Conservation (phyloP, 306 rosid species). For the Cyamopsis tetragonoloba region DNA sequence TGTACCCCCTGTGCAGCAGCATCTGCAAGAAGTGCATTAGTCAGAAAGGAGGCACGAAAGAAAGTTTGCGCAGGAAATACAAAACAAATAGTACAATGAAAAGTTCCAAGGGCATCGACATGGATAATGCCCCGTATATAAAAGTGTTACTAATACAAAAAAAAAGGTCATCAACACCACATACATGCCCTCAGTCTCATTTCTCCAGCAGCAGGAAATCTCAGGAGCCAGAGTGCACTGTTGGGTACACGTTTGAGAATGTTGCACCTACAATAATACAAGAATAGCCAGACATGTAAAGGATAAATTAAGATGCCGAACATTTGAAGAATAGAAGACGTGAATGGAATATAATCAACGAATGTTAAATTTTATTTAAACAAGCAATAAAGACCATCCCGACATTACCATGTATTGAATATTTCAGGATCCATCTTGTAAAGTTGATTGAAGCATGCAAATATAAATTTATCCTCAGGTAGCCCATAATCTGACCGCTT, state of each 20-base stretch:
- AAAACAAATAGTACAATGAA: background rate
- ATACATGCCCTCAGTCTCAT: constrained; percentile 81
- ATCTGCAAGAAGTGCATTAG: constrained; percentile 47
- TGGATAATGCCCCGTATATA: background rate
- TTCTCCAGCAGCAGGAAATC: constrained; percentile 99
- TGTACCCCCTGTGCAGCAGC: constrained; percentile 87
- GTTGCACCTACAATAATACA: constrained; percentile 64
- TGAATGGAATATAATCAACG: background rate
- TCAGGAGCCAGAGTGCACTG: constrained; percentile 97
- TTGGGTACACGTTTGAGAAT: constrained; percentile 93
- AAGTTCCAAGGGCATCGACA: background rate
- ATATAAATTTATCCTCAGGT: constrained; percentile 86
- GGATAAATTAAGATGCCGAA: constrained; percentile 17
- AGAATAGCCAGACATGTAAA: constrained; percentile 7
- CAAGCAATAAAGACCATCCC: constrained; percentile 11
- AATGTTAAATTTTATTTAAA: background rate
- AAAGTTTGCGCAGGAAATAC: background rate
- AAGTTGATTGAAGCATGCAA: constrained; percentile 95
- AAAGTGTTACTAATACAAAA: too few species aligned
- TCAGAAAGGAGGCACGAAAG: background rate
- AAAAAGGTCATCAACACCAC: constrained; percentile 35
- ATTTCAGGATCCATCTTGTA: constrained; percentile 99
- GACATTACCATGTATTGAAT: constrained; percentile 73
- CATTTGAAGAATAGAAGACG: background rate
- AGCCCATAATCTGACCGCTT: constrained; percentile 87